These are phyloP conservation scores for Boechera stricta DNA, from an alignment of 345 rosid genomes.

Conservation along the genomic window DNA sequence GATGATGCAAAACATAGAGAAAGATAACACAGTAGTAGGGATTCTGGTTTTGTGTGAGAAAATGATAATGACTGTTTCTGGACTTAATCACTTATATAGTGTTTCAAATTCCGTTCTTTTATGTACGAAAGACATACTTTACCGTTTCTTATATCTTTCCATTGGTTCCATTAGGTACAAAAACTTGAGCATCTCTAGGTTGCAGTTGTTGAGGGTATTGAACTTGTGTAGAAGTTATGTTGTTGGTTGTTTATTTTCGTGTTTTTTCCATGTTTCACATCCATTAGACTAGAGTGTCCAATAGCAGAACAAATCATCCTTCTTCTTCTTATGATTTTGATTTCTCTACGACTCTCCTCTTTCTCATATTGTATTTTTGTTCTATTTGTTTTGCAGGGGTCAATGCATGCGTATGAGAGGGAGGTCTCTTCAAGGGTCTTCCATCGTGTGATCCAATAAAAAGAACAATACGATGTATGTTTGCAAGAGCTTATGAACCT, in stretches of 20 bases:
- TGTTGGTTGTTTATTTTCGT: neutral
- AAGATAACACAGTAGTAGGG: neutral
- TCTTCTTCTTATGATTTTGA: neutral
- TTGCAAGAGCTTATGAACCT: slow-evolving; percentile 15
- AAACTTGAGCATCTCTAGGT: neutral
- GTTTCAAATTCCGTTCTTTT: neutral
- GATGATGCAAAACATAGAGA: neutral
- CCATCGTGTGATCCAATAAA: too few species aligned
- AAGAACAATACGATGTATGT: slow-evolving; percentile 23
- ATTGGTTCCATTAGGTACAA: neutral
- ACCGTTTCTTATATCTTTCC: neutral
- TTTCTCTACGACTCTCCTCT: neutral
- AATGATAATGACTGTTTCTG: neutral
- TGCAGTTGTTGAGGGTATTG: neutral
- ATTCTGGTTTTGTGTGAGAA: neutral
- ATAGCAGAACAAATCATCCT: slow-evolving; percentile 11
- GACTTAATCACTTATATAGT: neutral
- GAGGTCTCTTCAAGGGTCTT: slow-evolving; percentile 3
- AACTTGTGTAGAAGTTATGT: neutral
- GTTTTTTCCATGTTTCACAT: neutral
- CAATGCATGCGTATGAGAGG: neutral
- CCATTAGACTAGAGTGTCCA: slow-evolving; percentile 6
- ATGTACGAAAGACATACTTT: neutral
- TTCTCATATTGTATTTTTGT: neutral
- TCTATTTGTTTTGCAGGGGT: neutral